A percentile compares a stretch with the other conserved stretches of the same genome.
phyloP scores from a whole-genome alignment of 2,329 filamentous ascomycete genomes.

The Fusarium guadeloupense region DNA sequence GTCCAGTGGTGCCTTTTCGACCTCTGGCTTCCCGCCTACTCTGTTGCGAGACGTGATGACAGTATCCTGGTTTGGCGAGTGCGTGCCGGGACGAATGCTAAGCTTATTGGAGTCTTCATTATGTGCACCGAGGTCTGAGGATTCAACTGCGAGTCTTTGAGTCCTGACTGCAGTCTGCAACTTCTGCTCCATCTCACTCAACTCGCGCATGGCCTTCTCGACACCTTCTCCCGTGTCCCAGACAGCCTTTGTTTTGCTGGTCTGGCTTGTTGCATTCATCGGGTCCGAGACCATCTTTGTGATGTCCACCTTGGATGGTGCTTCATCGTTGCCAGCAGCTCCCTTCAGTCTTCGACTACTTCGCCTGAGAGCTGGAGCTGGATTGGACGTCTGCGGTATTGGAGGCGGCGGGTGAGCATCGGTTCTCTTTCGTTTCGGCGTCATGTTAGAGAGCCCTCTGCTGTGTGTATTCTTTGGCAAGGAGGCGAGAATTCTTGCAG shows the following conservation, averaged over 20 bases:
- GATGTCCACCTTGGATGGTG: not conserved
- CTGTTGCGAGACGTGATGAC: conserved; percentile 14
- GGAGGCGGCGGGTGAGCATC: conserved; percentile 35
- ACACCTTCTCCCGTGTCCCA: conserved; percentile 42
- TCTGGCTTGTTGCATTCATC: not conserved
- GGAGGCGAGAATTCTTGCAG: conserved; percentile 3
- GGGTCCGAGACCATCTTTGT: conserved; percentile 5
- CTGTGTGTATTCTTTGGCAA: not conserved
- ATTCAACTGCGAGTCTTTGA: conserved; percentile 59
- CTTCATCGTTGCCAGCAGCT: not conserved
- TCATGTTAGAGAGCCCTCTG: conserved; percentile 44
- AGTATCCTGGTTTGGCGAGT: not conserved
- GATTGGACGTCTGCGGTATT: conserved; percentile 29
- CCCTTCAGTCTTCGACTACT: conserved; percentile 41
- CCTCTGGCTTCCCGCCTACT: conserved; percentile 1
- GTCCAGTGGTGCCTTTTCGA: conserved; percentile 35
- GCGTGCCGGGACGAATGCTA: conserved; percentile 12
- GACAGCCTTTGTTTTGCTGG: conserved; percentile 2
- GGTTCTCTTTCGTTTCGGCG: conserved; percentile 51
- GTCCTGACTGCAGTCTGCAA: conserved; percentile 55
- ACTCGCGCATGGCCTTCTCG: conserved; percentile 53
- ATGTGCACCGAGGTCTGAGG: conserved; percentile 46
- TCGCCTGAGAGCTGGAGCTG: conserved; percentile 30
- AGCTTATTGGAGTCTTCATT: not conserved
- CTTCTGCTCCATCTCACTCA: conserved; percentile 60